Percentiles rank a stretch among this genome's conserved stretches.
phyloP scores from a whole-genome alignment of 2,329 filamentous ascomycete species.

The Sclerotiophoma versabilis region DNA sequence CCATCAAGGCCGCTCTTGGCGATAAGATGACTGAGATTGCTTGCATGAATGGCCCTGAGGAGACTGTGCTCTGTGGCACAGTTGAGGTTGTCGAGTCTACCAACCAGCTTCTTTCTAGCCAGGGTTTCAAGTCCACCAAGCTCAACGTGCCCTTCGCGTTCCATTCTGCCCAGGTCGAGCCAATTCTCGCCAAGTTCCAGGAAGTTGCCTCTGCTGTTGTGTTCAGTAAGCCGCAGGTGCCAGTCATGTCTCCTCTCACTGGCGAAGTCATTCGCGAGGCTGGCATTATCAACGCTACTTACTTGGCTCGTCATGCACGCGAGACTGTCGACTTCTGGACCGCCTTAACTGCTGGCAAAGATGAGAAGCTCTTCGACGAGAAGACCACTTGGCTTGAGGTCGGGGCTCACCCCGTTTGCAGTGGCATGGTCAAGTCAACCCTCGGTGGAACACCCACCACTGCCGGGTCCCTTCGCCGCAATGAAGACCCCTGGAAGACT shows the following conservation, averaged over 20 bases:
- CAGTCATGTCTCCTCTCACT: constrained; percentile 72
- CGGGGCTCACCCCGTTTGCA: constrained; percentile 75
- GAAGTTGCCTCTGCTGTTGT: constrained; percentile 60
- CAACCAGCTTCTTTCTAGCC: constrained; percentile 56
- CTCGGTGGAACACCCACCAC: constrained; percentile 63
- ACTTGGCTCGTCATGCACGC: constrained; percentile 70
- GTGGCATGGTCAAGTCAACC: constrained; percentile 71
- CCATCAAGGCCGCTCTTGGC: constrained; percentile 62
- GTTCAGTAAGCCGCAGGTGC: constrained; percentile 65
- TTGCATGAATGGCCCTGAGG: constrained; percentile 77
- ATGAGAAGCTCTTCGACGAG: constrained; percentile 66
- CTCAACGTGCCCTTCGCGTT: constrained; percentile 73
- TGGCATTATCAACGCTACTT: constrained; percentile 65
- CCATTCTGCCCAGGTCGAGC: constrained; percentile 70
- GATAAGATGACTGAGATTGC: constrained; percentile 63
- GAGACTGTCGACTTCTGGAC: constrained; percentile 74
- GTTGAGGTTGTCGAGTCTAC: constrained; percentile 66
- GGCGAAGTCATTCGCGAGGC: constrained; percentile 66
- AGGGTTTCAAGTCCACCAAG: constrained; percentile 66
- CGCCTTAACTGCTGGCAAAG: constrained; percentile 66
- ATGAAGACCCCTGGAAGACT: constrained; percentile 70
- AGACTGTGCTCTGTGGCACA: constrained; percentile 75
- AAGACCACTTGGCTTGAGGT: constrained; percentile 76
- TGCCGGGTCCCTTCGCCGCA: constrained; percentile 67
- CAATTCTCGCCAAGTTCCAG: constrained; percentile 68